Base-by-base conservation (phyloP, 1,284 basidiomycete species). In the Boletus albobrunnescens region DNA sequence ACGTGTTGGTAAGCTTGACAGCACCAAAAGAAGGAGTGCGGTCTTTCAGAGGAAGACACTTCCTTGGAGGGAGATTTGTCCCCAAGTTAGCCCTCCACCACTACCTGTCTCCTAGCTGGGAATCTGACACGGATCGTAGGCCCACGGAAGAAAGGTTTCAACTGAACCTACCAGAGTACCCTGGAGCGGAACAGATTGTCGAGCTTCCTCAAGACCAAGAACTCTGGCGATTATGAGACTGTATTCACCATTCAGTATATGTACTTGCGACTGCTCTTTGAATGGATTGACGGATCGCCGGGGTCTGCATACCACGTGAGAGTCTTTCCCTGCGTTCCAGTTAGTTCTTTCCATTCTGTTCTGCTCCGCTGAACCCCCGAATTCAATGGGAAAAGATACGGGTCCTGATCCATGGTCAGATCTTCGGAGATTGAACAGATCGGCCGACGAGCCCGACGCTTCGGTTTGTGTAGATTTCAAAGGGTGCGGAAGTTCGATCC, bases 21-120 rank as follows among this genome's bases (percentile, higher is more conserved):
- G 94, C 91, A 10, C 96, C 96, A 2, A 99, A 99, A 70, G 74
- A 86, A 57, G 96, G 96, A 2, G 85, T 87, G 4, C 75, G 73
- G 54, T 67, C 64, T 8, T 98, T 91, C 67, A 78, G 69, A 22
- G 91, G 94, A 9, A 73, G 79, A 36, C 96, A 99, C 73, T 97
- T 92, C 67, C 60, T 62, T 20, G 60, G 65, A 3, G 96, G 95
- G 0, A 75, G 95, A 43, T 99, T 99, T 63, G 78, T 98, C 14
- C 82, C 91, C 10, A 86, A 77, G 91, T 94, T 56, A 57, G 81
- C 70, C 17, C n/a, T 49, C 7, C 4, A 22, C 20, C 30, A 3
- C 23, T 30, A 5, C 10, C 22, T n/a, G 16, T 41, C 20, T 44
- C n/a, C 1, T 30, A 20, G 12, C 4, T 3, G 19, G 1, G 11